phyloP scores from a whole-genome alignment of 139 green algal species.

The Closterium sp. region DNA sequence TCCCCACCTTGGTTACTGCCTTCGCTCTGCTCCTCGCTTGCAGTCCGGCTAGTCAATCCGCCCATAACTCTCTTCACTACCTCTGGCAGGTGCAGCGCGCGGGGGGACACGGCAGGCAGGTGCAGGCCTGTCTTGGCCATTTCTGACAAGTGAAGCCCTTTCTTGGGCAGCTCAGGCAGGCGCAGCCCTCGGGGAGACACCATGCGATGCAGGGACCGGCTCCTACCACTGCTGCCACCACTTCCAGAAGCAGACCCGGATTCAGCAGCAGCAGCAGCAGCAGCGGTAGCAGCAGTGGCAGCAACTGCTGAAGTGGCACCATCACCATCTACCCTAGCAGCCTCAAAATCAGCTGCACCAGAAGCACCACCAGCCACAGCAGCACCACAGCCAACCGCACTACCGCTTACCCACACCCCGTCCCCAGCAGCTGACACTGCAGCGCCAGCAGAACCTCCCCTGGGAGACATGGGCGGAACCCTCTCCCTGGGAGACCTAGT shows the following conservation, averaged over 20 bases:
- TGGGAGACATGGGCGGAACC: neutral
- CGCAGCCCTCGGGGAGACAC: neutral
- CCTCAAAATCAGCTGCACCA: neutral
- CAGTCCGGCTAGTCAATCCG: neutral
- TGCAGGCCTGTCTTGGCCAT: neutral
- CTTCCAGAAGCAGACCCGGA: too few species aligned
- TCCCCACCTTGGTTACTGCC: too few species aligned
- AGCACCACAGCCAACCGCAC: neutral
- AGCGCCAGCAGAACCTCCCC: neutral
- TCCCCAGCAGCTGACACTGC: neutral
- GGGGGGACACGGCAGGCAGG: neutral
- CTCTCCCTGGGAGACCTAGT: neutral
- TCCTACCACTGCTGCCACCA: too few species aligned
- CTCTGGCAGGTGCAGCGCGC: neutral
- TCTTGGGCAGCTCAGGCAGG: too few species aligned
- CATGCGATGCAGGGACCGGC: neutral
- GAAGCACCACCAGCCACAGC: neutral
- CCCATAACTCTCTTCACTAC: neutral
- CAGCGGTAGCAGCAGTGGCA: too few species aligned
- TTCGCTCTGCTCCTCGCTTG: neutral
- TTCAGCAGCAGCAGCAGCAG: too few species aligned
- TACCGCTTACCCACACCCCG: neutral
- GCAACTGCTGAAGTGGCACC: neutral
- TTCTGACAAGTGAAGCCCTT: neutral
- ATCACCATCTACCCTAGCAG: neutral